phyloP scores from a whole-genome alignment of 2,329 filamentous ascomycete genomes.

The Trichoderma polysporum region DNA sequence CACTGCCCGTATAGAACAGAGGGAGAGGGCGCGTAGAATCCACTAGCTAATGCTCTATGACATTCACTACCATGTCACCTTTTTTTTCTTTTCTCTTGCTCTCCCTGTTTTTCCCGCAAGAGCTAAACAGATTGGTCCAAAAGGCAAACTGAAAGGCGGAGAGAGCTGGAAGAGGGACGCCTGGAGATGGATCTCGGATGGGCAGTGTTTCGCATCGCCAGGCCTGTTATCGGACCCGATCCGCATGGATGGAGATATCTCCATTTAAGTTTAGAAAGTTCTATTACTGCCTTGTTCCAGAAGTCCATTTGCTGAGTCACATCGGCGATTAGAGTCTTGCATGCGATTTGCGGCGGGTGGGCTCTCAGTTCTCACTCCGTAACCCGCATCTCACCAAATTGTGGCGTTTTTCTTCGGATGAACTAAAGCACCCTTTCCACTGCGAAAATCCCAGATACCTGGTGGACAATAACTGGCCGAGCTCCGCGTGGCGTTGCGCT shows the following conservation, averaged over 20 bases:
- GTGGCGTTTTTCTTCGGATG: background rate
- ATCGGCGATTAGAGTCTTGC: no score
- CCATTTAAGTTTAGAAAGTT: background rate
- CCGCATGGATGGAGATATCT: background rate
- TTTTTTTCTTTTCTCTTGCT: background rate
- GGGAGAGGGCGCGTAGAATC: background rate
- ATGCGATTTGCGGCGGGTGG: background rate
- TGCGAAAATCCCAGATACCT: background rate
- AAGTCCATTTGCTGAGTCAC: no score
- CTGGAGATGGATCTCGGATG: slow-evolving; percentile 6
- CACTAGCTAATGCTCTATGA: background rate
- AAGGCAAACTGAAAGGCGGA: slow-evolving; percentile 7
- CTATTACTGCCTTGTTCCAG: background rate
- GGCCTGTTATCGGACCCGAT: slow-evolving; percentile 20
- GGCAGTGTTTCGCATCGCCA: slow-evolving; percentile 21
- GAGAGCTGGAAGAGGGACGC: background rate
- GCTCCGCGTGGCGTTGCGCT: slow-evolving; percentile 3
- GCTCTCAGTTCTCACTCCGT: background rate
- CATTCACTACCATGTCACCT: background rate
- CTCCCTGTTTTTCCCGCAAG: background rate
- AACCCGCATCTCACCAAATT: background rate
- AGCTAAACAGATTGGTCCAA: background rate
- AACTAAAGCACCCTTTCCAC: background rate
- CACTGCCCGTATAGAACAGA: background rate
- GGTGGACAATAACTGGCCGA: slow-evolving; percentile 8